A percentile compares a stretch with the other conserved stretches of the same genome.
Evolutionary conservation across 371 early-diverging fungal genomes (phyloP).

Genomic region (Lichtheimia ramosa): DNA sequence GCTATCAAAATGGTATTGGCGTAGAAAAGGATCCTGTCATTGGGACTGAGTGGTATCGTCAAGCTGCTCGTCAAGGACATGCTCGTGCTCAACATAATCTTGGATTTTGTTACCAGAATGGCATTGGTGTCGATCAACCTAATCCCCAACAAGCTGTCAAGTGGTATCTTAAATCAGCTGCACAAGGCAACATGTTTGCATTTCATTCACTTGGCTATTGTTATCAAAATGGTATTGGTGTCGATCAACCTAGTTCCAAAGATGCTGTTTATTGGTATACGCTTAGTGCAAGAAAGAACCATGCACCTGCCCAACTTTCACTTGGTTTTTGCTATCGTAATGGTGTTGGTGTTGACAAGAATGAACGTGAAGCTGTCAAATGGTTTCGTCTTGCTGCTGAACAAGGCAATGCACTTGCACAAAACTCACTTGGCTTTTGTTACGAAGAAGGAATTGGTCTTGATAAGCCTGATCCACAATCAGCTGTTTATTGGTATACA

Average conservation of each 20-base stretch:
- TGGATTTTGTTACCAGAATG: slow-evolving; percentile 86
- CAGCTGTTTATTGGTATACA: slow-evolving; percentile 83
- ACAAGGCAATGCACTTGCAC: slow-evolving; percentile 75
- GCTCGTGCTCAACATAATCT: slow-evolving; percentile 85
- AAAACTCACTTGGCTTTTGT: slow-evolving; percentile 84
- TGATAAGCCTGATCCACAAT: slow-evolving; percentile 49
- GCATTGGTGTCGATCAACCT: slow-evolving; percentile 60
- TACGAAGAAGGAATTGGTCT: slow-evolving; percentile 81
- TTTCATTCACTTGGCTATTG: slow-evolving; percentile 87
- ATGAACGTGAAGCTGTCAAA: slow-evolving; percentile 62
- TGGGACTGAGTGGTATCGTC: slow-evolving; percentile 81
- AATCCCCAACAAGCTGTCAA: slow-evolving; percentile 64
- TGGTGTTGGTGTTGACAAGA: slow-evolving; percentile 69
- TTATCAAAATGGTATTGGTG: slow-evolving; percentile 86
- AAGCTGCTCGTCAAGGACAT: slow-evolving; percentile 79
- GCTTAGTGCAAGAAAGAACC: slow-evolving; percentile 62
- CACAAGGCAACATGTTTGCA: slow-evolving; percentile 74
- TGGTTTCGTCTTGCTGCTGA: slow-evolving; percentile 70
- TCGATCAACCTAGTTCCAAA: slow-evolving; percentile 58
- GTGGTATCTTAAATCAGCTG: slow-evolving; percentile 74
- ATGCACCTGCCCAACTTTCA: slow-evolving; percentile 73
- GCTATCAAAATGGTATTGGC: slow-evolving; percentile 87
- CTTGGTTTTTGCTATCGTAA: slow-evolving; percentile 84
- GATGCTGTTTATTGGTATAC: slow-evolving; percentile 78
- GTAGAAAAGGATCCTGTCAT: slow-evolving; percentile 52